Evolutionary conservation across 805 yeast genomes (phyloP).

Genomic region (Cyberlindnera sargentensis): DNA sequence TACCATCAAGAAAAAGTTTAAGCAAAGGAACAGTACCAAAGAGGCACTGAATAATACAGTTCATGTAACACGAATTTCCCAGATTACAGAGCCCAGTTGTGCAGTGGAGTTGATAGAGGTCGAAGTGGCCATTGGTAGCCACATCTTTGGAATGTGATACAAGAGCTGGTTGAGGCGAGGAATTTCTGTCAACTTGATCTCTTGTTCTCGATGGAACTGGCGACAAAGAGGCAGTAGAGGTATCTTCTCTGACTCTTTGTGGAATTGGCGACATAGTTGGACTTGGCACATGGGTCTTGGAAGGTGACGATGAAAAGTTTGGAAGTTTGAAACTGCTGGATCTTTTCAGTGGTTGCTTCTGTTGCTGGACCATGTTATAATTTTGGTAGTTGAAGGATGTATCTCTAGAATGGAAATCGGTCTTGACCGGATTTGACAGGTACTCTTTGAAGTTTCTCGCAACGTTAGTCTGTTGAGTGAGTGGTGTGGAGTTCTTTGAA

Average conservation of each 20-base stretch:
- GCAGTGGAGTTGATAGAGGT: slow-evolving; percentile 23
- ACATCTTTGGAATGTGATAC: slow-evolving; percentile 2
- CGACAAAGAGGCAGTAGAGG: slow-evolving; percentile 5
- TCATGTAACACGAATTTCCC: slow-evolving; percentile 93
- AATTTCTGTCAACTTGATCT: neutral
- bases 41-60: slow-evolving; percentile 81
- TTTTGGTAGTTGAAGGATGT: neutral
- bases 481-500: slow-evolving; percentile 7
- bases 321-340: slow-evolving; percentile 6
- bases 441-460: slow-evolving; percentile 13
- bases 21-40: slow-evolving; percentile 64
- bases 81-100: slow-evolving; percentile 71
- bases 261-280: neutral
- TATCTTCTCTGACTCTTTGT: neutral
- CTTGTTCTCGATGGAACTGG: neutral
- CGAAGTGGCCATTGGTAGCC: neutral
- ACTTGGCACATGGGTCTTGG: no score
- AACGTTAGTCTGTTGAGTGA: neutral
- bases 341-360: slow-evolving; percentile 4
- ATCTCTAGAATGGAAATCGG: slow-evolving; percentile 9
- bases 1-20: slow-evolving; percentile 51
- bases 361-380: slow-evolving; percentile 9
- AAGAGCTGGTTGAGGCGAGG: slow-evolving; percentile 7
- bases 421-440: slow-evolving; percentile 13
- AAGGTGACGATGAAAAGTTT: slow-evolving; percentile 2